Base-by-base conservation (phyloP, 305 asterid genomes). In the Ruellia speciosa region DNA sequence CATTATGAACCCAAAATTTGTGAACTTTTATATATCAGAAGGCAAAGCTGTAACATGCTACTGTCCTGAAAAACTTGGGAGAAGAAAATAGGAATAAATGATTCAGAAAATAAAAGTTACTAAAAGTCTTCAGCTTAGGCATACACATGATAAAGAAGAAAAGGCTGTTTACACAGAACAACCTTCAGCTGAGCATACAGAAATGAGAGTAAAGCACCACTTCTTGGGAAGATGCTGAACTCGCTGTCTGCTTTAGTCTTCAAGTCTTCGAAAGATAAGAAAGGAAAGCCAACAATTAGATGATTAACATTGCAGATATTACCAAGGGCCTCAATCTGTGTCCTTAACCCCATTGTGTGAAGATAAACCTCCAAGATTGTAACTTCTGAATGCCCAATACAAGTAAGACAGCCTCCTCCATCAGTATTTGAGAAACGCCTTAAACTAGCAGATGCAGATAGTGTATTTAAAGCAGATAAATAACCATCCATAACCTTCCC, bases 311-410 rank as follows among this genome's bases (percentile, higher is more conserved):
- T 78, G 78, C 99, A 88, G 56, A 93, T 64, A 66, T 82, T 81
- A 59, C 99, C 99, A 70, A 93, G 94, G 64, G 94, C 84, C 70
- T 84, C 94, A 64, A 93, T 78, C 81, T 86, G 99, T 62, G 80
- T 77, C 72, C 94, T 81, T 72, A 93, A 69, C 47, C 76, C 97
- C 33, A 46, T 64, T 46, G 95, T 81, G 72, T 93, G 99, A 69
- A 88, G 78, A 76, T 78, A 85, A 72, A 87, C 81, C 79, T 88
- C 99, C 79, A 93, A 77, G 53, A 93, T 65, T 20, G 99, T 86
- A 66, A 83, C 62, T 65, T 82, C 95, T 11, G 85, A 78, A 79
- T 93, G 79, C 61, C 89, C 95, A 69, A 86, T 70, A 64, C 71
- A 80, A 62, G 88, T 68, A 71, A 86, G 90, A 75, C 87, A 93